phyloP scores from a whole-genome alignment of 345 rosid species.

The Cardamine occulta region DNA sequence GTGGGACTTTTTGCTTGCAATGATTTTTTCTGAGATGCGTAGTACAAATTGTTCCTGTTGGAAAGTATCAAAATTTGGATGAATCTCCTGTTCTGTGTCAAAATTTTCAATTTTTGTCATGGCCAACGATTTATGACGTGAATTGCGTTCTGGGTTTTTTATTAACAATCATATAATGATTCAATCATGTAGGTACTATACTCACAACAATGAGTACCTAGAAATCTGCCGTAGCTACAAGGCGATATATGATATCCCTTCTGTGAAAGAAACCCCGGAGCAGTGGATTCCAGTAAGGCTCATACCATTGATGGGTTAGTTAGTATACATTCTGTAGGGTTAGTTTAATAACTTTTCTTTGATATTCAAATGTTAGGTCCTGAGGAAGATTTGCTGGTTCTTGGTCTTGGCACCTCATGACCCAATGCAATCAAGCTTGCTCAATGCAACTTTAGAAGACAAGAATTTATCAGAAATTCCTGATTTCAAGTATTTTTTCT shows the following conservation, averaged over 20 bases:
- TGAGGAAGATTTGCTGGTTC: constrained; percentile 91
- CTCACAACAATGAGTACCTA: constrained; percentile 84
- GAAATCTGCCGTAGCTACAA: constrained; percentile 96
- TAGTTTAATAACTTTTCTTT: background rate
- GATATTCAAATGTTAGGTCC: constrained; percentile 51
- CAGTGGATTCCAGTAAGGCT: constrained; percentile 80
- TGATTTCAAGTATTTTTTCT: constrained; percentile 63
- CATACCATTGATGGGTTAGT: background rate
- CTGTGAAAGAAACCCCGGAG: constrained; percentile 72
- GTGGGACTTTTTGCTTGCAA: background rate
- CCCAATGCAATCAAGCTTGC: constrained; percentile 94
- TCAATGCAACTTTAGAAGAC: constrained; percentile 80
- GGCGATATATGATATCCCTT: constrained; percentile 91
- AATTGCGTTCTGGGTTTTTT: background rate
- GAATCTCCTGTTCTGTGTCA: background rate
- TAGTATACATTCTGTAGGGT: background rate
- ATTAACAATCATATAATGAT: background rate
- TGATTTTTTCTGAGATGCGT: background rate
- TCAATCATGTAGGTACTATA: constrained; percentile 67
- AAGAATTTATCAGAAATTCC: constrained; percentile 81
- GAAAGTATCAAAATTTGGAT: background rate
- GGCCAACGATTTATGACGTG: background rate
- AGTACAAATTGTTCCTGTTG: background rate
- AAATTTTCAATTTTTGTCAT: background rate
- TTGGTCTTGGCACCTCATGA: constrained; percentile 82